These are phyloP conservation scores for Irpex sp. DNA, from an alignment of 1,284 basidiomycete species.

Conservation along the genomic window DNA sequence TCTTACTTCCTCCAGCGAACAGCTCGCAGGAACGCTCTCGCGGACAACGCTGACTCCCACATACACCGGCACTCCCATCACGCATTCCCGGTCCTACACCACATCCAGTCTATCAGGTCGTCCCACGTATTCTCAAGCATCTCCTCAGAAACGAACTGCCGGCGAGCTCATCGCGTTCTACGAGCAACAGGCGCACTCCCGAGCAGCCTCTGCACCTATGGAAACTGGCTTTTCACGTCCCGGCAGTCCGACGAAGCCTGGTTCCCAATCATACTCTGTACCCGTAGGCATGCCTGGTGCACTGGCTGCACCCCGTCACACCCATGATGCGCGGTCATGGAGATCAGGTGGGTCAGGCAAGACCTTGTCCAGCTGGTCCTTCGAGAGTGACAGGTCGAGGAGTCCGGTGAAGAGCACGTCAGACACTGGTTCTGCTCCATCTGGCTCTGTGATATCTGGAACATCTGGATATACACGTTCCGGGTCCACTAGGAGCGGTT, in stretches of 20 bases:
- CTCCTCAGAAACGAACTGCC: constrained; percentile 1
- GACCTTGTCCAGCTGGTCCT: constrained; percentile 7
- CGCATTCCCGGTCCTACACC: not conserved
- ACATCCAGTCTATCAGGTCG: not conserved
- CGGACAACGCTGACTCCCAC: not conserved
- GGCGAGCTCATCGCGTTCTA: constrained; percentile 9
- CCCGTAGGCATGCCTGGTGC: constrained; percentile 1
- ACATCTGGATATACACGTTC: not conserved
- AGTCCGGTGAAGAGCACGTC: not conserved
- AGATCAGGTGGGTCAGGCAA: not conserved
- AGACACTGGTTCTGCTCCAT: not conserved
- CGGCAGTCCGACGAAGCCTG: not conserved
- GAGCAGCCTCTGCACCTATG: not conserved
- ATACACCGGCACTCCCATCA: not conserved
- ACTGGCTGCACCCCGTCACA: not conserved
- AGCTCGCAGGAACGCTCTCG: not conserved
- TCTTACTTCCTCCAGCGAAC: not conserved
- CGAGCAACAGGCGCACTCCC: constrained; percentile 1
- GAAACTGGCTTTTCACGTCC: not conserved
- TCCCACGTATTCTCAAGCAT: not conserved
- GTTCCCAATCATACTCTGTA: not conserved
- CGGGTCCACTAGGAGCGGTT: not conserved
- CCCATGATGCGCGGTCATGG: not conserved
- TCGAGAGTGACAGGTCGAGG: not conserved
- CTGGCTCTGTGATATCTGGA: not conserved